A percentile compares a stretch with the other conserved stretches of the same genome.
Evolutionary conservation across 768 basidiomycete species (phyloP).

Genomic region (Lactifluus piperatus): DNA sequence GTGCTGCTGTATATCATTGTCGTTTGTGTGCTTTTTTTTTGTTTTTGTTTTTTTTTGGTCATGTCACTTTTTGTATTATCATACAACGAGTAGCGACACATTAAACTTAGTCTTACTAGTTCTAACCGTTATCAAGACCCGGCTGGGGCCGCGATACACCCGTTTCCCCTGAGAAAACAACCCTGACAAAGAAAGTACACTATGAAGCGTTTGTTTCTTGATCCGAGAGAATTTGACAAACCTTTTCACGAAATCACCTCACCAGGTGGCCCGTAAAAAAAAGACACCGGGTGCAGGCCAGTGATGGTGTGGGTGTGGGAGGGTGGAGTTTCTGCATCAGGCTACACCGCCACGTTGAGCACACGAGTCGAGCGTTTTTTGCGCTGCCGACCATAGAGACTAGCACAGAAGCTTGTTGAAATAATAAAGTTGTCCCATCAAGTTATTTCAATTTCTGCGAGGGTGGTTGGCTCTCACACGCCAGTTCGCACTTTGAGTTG

Average conservation of each 20-base stretch:
- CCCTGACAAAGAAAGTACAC: background rate
- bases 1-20: background rate
- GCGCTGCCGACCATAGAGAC: conserved; percentile 3
- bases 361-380: conserved; percentile 11
- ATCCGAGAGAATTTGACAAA: background rate
- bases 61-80: background rate
- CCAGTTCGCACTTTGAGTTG: background rate
- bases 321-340: conserved; percentile 6
- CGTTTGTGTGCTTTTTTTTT: background rate
- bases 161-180: background rate
- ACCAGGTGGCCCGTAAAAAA: background rate
- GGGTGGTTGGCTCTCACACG: background rate
- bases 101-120: background rate
- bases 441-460: background rate
- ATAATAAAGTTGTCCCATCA: background rate
- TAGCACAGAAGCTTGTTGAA: conserved; percentile 10
- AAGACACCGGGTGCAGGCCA: background rate
- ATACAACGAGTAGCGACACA: background rate
- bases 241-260: conserved; percentile 11
- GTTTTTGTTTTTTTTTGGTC: background rate
- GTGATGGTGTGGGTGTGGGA: background rate
- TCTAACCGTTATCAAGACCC: background rate
- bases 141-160: background rate
- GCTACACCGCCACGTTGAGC: conserved; percentile 4
- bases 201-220: background rate